phyloP scores from a whole-genome alignment of 345 rosid species.

The Angophora floribunda region DNA sequence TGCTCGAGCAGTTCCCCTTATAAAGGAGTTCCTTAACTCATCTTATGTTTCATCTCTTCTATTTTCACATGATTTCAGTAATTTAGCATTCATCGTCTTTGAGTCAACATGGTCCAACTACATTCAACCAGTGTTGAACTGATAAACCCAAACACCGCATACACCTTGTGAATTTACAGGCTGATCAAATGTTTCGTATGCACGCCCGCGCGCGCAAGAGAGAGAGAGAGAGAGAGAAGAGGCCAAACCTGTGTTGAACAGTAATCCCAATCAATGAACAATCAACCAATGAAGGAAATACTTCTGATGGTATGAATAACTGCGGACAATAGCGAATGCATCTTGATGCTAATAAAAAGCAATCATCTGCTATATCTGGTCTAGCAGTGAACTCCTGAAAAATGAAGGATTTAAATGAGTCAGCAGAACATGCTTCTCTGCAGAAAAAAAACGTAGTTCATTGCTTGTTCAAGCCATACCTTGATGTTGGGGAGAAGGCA shows the following conservation, averaged over 20 bases:
- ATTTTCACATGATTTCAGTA: not conserved
- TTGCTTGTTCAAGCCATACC: conserved; percentile 27
- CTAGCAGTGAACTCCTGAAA: conserved; percentile 87
- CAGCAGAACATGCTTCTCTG: not conserved
- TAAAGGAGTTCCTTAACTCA: not conserved
- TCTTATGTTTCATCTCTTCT: not conserved
- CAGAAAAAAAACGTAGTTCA: not conserved
- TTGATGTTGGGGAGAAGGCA: conserved; percentile 80
- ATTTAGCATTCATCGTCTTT: not conserved
- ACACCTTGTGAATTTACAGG: not conserved
- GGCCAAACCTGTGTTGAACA: conserved; percentile 80
- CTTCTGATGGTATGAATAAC: conserved; percentile 68
- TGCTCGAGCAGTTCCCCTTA: not conserved
- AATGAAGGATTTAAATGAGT: not conserved
- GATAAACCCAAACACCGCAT: not conserved
- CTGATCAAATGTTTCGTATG: not conserved
- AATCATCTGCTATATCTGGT: conserved; percentile 96
- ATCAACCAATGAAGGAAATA: conserved; percentile 73
- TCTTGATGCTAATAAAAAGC: conserved; percentile 90
- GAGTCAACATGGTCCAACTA: not conserved
- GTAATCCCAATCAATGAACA: conserved; percentile 83
- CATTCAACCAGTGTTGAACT: not conserved
- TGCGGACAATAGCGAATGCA: conserved; percentile 97
- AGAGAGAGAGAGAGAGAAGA: conserved; percentile 1
- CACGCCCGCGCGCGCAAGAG: not conserved